Percentiles rank a stretch among this genome's conserved stretches.
Conservation (phyloP, 2,329 filamentous ascomycete species). For the Ceratocystis variospora region DNA sequence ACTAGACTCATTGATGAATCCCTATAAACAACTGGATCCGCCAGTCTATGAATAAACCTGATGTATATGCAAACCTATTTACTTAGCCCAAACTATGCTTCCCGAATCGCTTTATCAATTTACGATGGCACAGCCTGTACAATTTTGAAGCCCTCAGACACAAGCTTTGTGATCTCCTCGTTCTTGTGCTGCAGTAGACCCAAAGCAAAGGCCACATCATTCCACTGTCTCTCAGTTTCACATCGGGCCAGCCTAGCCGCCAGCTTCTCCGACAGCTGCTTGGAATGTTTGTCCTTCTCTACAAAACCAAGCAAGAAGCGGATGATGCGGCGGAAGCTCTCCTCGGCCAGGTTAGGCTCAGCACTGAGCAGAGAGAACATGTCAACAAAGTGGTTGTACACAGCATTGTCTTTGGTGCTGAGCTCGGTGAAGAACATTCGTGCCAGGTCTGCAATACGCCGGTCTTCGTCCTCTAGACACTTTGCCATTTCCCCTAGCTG, state of each 20-base stretch:
- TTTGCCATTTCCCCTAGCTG: slow-evolving; percentile 99
- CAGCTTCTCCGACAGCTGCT: slow-evolving; percentile 83
- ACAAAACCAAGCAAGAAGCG: slow-evolving; percentile 92
- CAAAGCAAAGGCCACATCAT: slow-evolving; percentile 86
- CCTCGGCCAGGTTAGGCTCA: slow-evolving; percentile 66
- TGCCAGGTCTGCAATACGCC: slow-evolving; percentile 81
- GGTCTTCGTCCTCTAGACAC: slow-evolving; percentile 92
- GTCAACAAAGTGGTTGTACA: slow-evolving; percentile 98
- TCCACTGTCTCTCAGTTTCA: slow-evolving; percentile 92
- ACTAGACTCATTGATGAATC: not conserved
- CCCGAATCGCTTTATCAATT: not conserved
- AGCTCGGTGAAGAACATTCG: slow-evolving; percentile 98
- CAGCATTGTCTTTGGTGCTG: slow-evolving; percentile 94
- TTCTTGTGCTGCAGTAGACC: slow-evolving; percentile 86
- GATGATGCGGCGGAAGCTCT: slow-evolving; percentile 72
- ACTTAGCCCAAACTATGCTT: no score
- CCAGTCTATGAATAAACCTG: no score
- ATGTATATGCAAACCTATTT: not conserved
- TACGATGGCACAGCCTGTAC: slow-evolving; percentile 42
- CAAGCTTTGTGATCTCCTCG: slow-evolving; percentile 67
- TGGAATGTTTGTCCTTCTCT: slow-evolving; percentile 98
- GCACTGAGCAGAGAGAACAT: slow-evolving; percentile 92
- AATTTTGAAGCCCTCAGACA: slow-evolving; percentile 63
- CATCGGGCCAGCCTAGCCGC: slow-evolving; percentile 73
- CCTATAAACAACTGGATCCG: not conserved